Evolutionary conservation across 768 basidiomycete species (phyloP).

Genomic region (Mycena albidolilacea): DNA sequence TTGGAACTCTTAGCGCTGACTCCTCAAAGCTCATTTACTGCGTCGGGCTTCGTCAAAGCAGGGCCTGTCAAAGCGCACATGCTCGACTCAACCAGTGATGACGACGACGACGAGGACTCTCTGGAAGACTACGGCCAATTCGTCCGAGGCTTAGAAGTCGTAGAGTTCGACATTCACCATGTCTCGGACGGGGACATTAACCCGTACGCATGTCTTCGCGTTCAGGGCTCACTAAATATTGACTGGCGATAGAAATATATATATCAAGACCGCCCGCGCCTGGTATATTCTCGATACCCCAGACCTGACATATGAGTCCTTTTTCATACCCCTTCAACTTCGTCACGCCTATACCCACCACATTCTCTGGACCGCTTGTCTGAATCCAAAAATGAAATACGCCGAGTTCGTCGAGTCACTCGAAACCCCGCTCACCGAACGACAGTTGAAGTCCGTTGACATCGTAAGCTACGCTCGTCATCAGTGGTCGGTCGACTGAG

Average conservation of each 20-base stretch:
- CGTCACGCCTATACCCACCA: constrained; percentile 18
- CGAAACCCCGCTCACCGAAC: constrained; percentile 8
- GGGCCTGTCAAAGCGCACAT: not conserved
- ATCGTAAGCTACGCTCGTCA: constrained; percentile 14
- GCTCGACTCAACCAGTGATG: constrained; percentile 7
- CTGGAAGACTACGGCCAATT: not conserved
- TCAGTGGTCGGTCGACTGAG: not conserved
- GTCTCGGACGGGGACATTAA: not conserved
- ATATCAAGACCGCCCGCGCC: constrained; percentile 15
- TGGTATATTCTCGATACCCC: constrained; percentile 34
- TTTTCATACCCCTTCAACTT: constrained; percentile 14
- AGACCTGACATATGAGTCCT: not conserved
- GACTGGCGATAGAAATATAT: constrained; percentile 14
- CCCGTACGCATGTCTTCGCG: not conserved
- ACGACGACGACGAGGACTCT: constrained; percentile 24
- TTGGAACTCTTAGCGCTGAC: constrained; percentile 17
- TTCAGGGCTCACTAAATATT: not conserved
- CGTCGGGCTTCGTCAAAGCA: constrained; percentile 5
- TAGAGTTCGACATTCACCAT: constrained; percentile 10
- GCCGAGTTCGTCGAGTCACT: constrained; percentile 2
- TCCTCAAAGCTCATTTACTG: not conserved
- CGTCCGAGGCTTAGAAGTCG: constrained; percentile 15
- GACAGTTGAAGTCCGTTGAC: constrained; percentile 13
- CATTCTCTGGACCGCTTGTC: not conserved
- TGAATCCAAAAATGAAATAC: not conserved